Percentiles rank a stretch among this genome's conserved stretches.
These are phyloP conservation scores for Fusarium gaditjirri DNA, from an alignment of 2,329 filamentous ascomycete genomes.

Conservation along the genomic window DNA sequence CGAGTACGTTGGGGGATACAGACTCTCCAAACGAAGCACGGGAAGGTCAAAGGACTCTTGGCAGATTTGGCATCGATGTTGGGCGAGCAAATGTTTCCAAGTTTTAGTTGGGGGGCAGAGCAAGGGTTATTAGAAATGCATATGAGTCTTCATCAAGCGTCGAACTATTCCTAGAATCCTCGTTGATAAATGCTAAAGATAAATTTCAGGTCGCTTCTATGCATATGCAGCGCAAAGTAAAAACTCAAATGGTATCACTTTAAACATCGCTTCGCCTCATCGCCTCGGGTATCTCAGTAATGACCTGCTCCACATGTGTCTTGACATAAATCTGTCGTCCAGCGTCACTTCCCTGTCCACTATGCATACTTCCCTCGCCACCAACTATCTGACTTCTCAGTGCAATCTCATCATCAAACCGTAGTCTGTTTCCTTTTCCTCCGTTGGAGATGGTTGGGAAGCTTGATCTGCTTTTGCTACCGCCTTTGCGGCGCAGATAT, in stretches of 20 bases:
- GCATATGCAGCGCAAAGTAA: background rate
- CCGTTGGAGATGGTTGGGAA: background rate
- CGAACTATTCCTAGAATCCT: background rate
- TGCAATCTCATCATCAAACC: constrained; percentile 7
- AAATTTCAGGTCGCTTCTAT: background rate
- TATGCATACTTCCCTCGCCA: constrained; percentile 8
- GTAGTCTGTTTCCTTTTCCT: background rate
- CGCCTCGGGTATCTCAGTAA: background rate
- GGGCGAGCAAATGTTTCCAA: background rate
- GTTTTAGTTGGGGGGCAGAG: background rate
- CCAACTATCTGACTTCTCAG: constrained; percentile 11
- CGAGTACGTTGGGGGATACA: background rate
- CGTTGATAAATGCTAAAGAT: background rate
- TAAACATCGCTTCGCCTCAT: background rate
- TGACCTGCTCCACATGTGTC: constrained; percentile 15
- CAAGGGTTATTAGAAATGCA: background rate
- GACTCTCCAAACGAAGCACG: accelerated
- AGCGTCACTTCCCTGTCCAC: background rate
- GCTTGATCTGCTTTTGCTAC: background rate
- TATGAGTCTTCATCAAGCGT: background rate
- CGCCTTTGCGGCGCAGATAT: background rate
- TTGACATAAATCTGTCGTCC: constrained; percentile 14
- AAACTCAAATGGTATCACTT: background rate
- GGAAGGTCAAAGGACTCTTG: accelerated
- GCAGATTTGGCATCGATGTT: background rate